These are phyloP conservation scores for Craspedostauros australis DNA, from an alignment of 108 stramenopile genomes.

Conservation along the genomic window DNA sequence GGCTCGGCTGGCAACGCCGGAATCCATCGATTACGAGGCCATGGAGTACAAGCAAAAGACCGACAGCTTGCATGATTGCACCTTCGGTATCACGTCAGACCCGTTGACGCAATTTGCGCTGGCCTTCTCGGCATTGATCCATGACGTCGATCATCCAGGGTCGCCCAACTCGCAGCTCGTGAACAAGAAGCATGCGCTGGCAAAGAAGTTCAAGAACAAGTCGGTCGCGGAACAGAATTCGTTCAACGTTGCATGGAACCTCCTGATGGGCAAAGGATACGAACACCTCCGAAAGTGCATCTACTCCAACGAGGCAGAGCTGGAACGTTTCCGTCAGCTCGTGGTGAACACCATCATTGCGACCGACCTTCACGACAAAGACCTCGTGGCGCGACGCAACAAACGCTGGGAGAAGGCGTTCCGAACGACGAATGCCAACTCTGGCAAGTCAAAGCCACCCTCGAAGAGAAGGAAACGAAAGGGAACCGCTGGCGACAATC, in stretches of 20 bases:
- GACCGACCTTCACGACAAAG: constrained; percentile 4
- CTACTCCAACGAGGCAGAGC: constrained; percentile 7
- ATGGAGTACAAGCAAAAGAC: too few species aligned
- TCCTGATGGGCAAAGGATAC: constrained; percentile 15
- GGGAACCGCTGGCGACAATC: not conserved
- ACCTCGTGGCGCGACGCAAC: constrained; percentile 4
- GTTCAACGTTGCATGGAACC: constrained; percentile 18
- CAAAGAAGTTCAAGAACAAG: constrained; percentile 32
- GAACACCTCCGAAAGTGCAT: constrained; percentile 1
- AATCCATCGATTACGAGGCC: too few species aligned
- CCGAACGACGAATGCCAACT: not conserved
- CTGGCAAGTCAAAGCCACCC: too few species aligned
- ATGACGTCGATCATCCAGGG: constrained; percentile 36
- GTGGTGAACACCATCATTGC: too few species aligned
- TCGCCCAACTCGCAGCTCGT: constrained; percentile 35
- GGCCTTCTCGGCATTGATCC: constrained; percentile 33
- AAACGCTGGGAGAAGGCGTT: constrained; percentile 6
- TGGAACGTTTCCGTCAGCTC: too few species aligned
- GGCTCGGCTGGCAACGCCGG: too few species aligned
- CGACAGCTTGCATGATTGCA: too few species aligned
- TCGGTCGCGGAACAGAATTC: constrained; percentile 39
- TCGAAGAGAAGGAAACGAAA: too few species aligned
- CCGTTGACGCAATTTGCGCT: constrained; percentile 24
- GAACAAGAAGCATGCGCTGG: constrained; percentile 33
- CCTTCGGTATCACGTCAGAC: constrained; percentile 26